Base-by-base conservation (phyloP, 257 asterid species). In the Gentiana dahurica region DNA sequence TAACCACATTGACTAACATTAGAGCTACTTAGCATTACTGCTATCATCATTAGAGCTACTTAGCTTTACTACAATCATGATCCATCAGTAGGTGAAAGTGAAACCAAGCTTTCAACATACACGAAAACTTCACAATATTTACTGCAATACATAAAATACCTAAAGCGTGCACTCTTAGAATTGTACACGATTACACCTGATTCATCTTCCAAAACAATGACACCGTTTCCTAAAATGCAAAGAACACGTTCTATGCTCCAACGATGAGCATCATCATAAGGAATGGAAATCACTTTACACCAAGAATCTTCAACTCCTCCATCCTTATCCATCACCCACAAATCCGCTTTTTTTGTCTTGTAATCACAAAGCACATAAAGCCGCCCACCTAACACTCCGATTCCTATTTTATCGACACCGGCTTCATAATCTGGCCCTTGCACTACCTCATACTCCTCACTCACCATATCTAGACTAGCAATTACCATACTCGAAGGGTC, bases 251-350 rank as follows among this genome's bases (percentile, higher is more conserved):
- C 70, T 2, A 36, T 9, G 48, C 62, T 72, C 54, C 66, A 61
- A 4, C 77, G 71, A 47, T 56, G 62, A 61, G 63, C 67, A 61
- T 67, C 62, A 58, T 59, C 8, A 38, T 65, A 79, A 9, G 79
- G 76, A 61, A 82, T 49, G 3, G 62, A 61, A 41, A 51, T 64
- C 55, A 82, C 49, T 53, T 78, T 82, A n/a, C 64, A 66, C 88
- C 84, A 85, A 3, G 66, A 67, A 13, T 51, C 68, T 9, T 61
- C 66, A 3, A 61, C 64, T 15, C 77, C 72, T 47, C 67, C 68
- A 51, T 69, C 68, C 43, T 78, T 60, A 66, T 71, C 67, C 81
- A 76, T 66, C 47, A 70, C 54, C 95, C 88, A 85, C 59, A 82
- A 51, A 58, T 82, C 84, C 0, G 65, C 75, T 36, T 52, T 36